Base-by-base conservation (phyloP, 1,284 basidiomycete species). In the Cryptococcus amylolentus region DNA sequence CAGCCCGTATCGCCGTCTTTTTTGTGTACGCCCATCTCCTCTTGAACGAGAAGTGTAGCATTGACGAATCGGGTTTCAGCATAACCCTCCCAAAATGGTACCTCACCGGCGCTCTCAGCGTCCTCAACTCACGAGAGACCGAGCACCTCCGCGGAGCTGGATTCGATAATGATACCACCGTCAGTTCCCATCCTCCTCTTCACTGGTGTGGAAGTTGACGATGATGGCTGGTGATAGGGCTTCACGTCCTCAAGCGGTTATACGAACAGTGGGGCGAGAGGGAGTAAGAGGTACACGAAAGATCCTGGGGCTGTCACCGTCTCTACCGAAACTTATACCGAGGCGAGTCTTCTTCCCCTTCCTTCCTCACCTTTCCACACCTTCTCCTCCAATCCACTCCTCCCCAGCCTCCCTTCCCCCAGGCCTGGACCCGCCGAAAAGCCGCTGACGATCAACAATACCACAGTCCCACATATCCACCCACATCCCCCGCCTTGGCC, bases 81-180 rank as follows among this genome's bases (percentile, higher is more conserved):
- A 50, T 61, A 9, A 54, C 57, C 26, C 59, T 57, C 35, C 59
- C 59, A 14, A 61, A 61, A 42, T 45, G 55, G 4, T 61, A 61
- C 38, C 40, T 61, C 10, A 54, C 56, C 5, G 59, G 59, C 1
- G 54, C 52, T 37, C 42, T 61, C 5, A 49, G 52, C 2, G 42
- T 61, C 6, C 46, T 61, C n/a, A 61, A 61, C 41, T 51, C 52
- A 14, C 41, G 55, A 20, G 48, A 57, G 40, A 52, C 42, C 42
- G 28, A 57, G 28, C 49, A 53, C 39, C 41, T 51, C 14, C 48
- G 57, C 31, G n/a, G 27, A 4, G 14, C 48, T 3, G 18, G 27
- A 6, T 49, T 35, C n/a, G 16, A 35, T 13, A 37, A 14, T 10
- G 18, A n/a, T 10, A 23, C 45, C 45, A 47, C 23, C 27, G 7